These are phyloP conservation scores for Trichophyton mentagrophytes DNA, from an alignment of 2,329 filamentous ascomycete species.

Conservation along the genomic window DNA sequence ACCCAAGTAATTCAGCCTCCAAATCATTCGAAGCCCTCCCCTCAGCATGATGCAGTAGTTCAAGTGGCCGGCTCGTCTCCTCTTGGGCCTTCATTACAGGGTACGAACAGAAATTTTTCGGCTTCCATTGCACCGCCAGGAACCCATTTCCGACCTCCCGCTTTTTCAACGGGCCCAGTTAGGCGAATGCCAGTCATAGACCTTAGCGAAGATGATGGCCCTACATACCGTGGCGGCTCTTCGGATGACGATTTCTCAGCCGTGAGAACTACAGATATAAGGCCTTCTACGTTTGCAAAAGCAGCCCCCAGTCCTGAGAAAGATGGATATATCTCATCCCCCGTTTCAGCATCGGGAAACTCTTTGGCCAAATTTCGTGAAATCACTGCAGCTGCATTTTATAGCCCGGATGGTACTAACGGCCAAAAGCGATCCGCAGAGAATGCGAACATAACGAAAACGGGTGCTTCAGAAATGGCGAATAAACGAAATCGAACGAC, in stretches of 20 bases:
- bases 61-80: slow-evolving; percentile 90
- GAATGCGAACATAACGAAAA: slow-evolving; percentile 31
- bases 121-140: slow-evolving; percentile 62
- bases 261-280: slow-evolving; percentile 44
- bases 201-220: slow-evolving; percentile 43
- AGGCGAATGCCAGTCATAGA: slow-evolving; percentile 32
- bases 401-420: slow-evolving; percentile 23
- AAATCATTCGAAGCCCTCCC: slow-evolving; percentile 20
- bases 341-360: slow-evolving; percentile 19
- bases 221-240: slow-evolving; percentile 48
- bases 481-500: background rate
- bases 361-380: slow-evolving; percentile 30
- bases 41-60: slow-evolving; percentile 34
- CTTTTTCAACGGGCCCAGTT: slow-evolving; percentile 27
- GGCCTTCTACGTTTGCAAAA: slow-evolving; percentile 44
- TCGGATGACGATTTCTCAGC: slow-evolving; percentile 48
- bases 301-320: slow-evolving; percentile 30
- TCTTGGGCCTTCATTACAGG: slow-evolving; percentile 38
- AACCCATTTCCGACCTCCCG: slow-evolving; percentile 51
- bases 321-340: slow-evolving; percentile 29
- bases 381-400: slow-evolving; percentile 32
- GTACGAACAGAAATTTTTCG: slow-evolving; percentile 33
- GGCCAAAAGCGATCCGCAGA: slow-evolving; percentile 14
- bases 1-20: slow-evolving; percentile 42
- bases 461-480: slow-evolving; percentile 9